Base-by-base conservation (phyloP, 2,329 filamentous ascomycete genomes). In the Fusarium floridanum region DNA sequence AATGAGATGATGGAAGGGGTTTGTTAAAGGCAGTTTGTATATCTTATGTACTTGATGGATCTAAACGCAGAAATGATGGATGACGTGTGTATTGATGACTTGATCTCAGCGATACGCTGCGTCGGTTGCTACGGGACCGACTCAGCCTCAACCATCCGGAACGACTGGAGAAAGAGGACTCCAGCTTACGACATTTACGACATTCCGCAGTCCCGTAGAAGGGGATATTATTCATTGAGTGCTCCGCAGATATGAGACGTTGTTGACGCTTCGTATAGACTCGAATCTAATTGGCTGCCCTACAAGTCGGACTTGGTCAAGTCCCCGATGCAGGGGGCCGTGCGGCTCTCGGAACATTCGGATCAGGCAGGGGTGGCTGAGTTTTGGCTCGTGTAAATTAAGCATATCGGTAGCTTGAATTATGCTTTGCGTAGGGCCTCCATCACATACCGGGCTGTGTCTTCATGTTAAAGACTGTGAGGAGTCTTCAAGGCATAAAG, bases 81-180 rank as follows among this genome's bases (percentile, higher is more conserved):
- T 53, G 48, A 53, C 48, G 48, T n/a, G 48, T 29, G 45, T 53
- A 14, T 48, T 48, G 43, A 17, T 24, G 5, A 22, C 3, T 53
- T 53, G 24, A 53, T 29, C 24, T n/a, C 45, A 2, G 45, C 16
- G 5, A 53, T 53, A 20, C 24, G 48, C 24, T 7, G 48, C 2
- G 48, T 53, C 48, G 24, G 48, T 53, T 53, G 48, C 24, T 53
- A 12, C 24, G 24, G 48, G 48, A n/a, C 48, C 24, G 20, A 53
- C 48, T 53, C 48, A 53, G 48, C 24, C 48, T 29, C 48, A 53
- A 32, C 24, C 6, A 53, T 6, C 24, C 24, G 48, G 48, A 14
- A 53, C 4, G 16, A 4, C 24, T 53, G 24, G 17, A 53, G 24
- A 16, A 53, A 10, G 48, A 53, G 48, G 48, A 17, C 24, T 6